A percentile compares a stretch with the other conserved stretches of the same genome.
Evolutionary conservation across 1,284 basidiomycete species (phyloP).

Genomic region (Pyrrhoderma lamaoense): DNA sequence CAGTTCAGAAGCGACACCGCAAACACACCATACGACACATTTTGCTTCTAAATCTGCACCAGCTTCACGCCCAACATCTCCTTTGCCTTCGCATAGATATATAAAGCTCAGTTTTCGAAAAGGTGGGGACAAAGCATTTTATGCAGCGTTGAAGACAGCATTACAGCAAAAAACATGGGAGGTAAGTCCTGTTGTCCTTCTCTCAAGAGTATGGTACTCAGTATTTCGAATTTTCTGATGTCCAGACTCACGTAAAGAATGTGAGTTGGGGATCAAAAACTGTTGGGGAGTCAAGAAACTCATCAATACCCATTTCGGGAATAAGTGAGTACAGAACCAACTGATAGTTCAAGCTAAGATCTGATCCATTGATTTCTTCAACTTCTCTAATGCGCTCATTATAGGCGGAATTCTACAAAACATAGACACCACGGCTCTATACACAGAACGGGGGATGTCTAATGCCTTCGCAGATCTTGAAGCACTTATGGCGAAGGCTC

Average conservation of each 20-base stretch:
- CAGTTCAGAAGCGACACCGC: no score
- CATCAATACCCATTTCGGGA: conserved; percentile 30
- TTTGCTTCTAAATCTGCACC: conserved; percentile 50
- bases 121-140: conserved; percentile 84
- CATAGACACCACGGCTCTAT: conserved; percentile 10
- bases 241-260: conserved; percentile 1
- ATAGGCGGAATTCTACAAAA: conserved; percentile 17
- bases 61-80: conserved; percentile 49
- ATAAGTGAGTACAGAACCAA: conserved; percentile 48
- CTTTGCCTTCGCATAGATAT: conserved; percentile 32
- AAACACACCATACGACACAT: conserved; percentile 10
- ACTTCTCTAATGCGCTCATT: background rate
- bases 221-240: conserved; percentile 25
- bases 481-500: conserved; percentile 85
- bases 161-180: conserved; percentile 81
- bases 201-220: no score
- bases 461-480: conserved; percentile 86
- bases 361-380: no score
- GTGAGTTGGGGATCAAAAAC: background rate
- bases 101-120: conserved; percentile 85
- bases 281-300: background rate
- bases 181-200: conserved; percentile 33
- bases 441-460: conserved; percentile 58
- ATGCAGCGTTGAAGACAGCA: conserved; percentile 70
- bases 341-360: background rate